Conservation (phyloP, 805 yeast species). For the Wilhelminamyces savonicus region DNA sequence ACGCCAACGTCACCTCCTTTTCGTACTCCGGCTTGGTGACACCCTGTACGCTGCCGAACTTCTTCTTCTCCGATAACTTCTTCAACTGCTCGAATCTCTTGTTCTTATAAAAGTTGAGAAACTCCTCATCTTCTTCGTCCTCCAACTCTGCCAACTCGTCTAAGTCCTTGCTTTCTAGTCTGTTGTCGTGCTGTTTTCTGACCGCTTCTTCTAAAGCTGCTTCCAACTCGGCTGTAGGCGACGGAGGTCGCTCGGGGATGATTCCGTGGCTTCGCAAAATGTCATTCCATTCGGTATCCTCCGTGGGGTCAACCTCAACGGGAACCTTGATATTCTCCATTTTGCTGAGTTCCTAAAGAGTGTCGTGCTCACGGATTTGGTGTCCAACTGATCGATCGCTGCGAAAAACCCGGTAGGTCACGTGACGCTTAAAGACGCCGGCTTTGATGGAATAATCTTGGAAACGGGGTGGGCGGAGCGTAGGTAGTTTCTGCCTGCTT, state of each 20-base stretch:
- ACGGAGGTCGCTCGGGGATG: conserved; percentile 86
- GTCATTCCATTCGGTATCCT: conserved; percentile 99
- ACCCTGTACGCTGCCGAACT: conserved; percentile 72
- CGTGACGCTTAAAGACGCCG: too few species aligned
- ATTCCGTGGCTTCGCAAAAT: conserved; percentile 84
- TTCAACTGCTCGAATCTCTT: conserved; percentile 74
- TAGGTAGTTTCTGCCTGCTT: too few species aligned
- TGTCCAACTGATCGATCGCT: too few species aligned
- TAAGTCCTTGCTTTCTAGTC: conserved; percentile 69
- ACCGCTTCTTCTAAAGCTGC: conserved; percentile 83
- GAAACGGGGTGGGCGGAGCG: too few species aligned
- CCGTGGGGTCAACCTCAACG: conserved; percentile 88
- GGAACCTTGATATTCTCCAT: conserved; percentile 52
- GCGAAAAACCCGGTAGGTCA: too few species aligned
- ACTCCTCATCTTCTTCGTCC: conserved; percentile 91
- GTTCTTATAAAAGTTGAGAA: conserved; percentile 67
- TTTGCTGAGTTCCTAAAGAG: too few species aligned
- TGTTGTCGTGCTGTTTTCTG: conserved; percentile 69
- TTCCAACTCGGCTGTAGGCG: conserved; percentile 82
- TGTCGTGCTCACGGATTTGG: too few species aligned
- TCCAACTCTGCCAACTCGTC: conserved; percentile 84
- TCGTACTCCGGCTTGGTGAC: conserved; percentile 85
- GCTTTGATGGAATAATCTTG: too few species aligned
- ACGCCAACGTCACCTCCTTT: conserved; percentile 77
- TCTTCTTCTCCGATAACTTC: conserved; percentile 48